phyloP scores from a whole-genome alignment of 345 rosid genomes.

The Draba incana region DNA sequence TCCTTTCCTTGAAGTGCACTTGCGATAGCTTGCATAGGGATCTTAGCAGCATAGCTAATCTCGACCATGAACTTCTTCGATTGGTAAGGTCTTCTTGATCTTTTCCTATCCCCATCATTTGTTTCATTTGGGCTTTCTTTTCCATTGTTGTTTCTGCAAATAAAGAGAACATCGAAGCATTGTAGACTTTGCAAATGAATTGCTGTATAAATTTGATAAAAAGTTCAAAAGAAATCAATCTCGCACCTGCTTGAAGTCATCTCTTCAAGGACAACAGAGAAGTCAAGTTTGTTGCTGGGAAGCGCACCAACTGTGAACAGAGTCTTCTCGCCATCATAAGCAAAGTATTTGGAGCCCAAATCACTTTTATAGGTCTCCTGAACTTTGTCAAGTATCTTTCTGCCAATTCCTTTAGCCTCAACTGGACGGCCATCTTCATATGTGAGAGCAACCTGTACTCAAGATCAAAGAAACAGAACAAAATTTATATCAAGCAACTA shows the following conservation, averaged over 20 bases:
- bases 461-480: conserved; percentile 10
- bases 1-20: conserved; percentile 81
- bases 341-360: conserved; percentile 67
- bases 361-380: conserved; percentile 67
- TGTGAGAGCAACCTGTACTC: conserved; percentile 56
- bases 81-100: conserved; percentile 59
- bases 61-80: conserved; percentile 70
- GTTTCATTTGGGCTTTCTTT: conserved; percentile 59
- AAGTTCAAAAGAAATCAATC: background rate
- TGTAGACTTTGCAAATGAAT: no score
- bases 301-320: conserved; percentile 79
- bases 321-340: conserved; percentile 92
- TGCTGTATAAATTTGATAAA: background rate
- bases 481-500: background rate
- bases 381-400: conserved; percentile 68
- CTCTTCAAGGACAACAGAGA: conserved; percentile 78
- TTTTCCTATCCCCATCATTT: conserved; percentile 58
- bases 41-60: conserved; percentile 73
- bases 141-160: conserved; percentile 52
- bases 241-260: conserved; percentile 59
- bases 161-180: conserved; percentile 8
- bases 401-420: conserved; percentile 72
- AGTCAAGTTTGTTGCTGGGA: conserved; percentile 75
- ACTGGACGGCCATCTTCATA: conserved; percentile 91
- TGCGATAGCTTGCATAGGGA: conserved; percentile 84